Percentiles rank a stretch among this genome's conserved stretches.
Conservation (phyloP, 1,284 basidiomycete genomes). For the Singerocomus inundabilis region DNA sequence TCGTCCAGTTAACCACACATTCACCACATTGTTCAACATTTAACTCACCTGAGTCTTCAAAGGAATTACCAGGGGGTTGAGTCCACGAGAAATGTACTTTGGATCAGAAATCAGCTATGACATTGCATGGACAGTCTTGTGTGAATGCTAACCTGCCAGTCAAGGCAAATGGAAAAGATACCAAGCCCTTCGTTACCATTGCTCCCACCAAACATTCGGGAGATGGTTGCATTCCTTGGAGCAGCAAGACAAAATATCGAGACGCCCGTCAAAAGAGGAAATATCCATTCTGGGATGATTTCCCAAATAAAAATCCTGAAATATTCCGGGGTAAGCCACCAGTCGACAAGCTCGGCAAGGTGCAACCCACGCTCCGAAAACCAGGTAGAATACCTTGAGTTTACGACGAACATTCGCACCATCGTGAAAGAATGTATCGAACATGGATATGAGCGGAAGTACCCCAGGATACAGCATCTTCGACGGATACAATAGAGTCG, state of each 20-base stretch:
- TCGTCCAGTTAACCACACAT: neutral
- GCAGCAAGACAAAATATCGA: constrained; percentile 60
- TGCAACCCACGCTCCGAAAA: constrained; percentile 39
- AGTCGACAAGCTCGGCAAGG: neutral
- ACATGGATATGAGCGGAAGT: constrained; percentile 54
- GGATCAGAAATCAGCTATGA: constrained; percentile 7
- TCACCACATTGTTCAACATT: neutral
- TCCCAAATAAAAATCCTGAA: constrained; percentile 51
- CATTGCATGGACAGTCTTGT: neutral
- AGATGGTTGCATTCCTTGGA: constrained; percentile 45
- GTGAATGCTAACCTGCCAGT: constrained; percentile 45
- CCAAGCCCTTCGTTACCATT: constrained; percentile 61
- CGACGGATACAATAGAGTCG: constrained; percentile 61
- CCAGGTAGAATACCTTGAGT: constrained; percentile 49
- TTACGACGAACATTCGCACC: constrained; percentile 43
- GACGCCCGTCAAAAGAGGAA: constrained; percentile 47
- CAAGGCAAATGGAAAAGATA: constrained; percentile 50
- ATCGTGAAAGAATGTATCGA: constrained; percentile 56
- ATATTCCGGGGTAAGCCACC: neutral
- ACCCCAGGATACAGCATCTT: constrained; percentile 59
- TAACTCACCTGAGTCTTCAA: constrained; percentile 38
- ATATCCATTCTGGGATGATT: constrained; percentile 52
- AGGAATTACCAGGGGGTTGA: constrained; percentile 46
- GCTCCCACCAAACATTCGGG: constrained; percentile 58
- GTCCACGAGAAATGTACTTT: constrained; percentile 43